Percentiles rank a stretch among this genome's conserved stretches.
Conservation (phyloP, 768 basidiomycete species). For the Amyloporia xantha region DNA sequence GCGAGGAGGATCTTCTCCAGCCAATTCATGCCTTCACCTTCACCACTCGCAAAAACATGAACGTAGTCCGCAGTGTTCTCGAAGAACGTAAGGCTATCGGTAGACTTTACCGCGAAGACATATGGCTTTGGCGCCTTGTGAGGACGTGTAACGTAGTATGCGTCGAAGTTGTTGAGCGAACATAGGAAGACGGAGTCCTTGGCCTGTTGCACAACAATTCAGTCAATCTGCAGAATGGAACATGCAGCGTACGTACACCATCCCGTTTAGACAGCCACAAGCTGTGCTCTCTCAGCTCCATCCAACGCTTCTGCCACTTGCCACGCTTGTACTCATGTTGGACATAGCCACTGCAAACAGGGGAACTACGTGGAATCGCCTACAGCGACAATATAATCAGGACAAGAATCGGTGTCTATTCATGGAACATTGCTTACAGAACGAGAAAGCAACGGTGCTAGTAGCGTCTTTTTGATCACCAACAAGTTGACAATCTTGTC, state of each 20-base stretch:
- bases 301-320: constrained; percentile 92
- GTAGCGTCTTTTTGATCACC: constrained; percentile 66
- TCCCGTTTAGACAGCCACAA: constrained; percentile 89
- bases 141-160: constrained; percentile 68
- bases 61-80: constrained; percentile 85
- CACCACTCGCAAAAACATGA: constrained; percentile 76
- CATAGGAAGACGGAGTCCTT: constrained; percentile 82
- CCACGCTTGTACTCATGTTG: constrained; percentile 89
- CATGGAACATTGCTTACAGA: constrained; percentile 37
- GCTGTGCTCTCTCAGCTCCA: constrained; percentile 80
- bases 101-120: constrained; percentile 83
- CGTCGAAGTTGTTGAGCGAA: constrained; percentile 84
- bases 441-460: constrained; percentile 53
- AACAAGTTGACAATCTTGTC: constrained; percentile 76
- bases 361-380: constrained; percentile 42
- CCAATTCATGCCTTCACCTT: constrained; percentile 71
- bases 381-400: constrained; percentile 33
- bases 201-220: constrained; percentile 40
- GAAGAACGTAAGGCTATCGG: constrained; percentile 79
- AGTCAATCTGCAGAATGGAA: background rate
- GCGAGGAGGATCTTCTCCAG: constrained; percentile 76
- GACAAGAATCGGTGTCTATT: constrained; percentile 7
- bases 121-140: constrained; percentile 82
- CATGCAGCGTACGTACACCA: constrained; percentile 43
- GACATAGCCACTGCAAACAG: constrained; percentile 53